Conservation (phyloP, 108 stramenopile genomes). For the Cyclotella choctawhatcheeana region DNA sequence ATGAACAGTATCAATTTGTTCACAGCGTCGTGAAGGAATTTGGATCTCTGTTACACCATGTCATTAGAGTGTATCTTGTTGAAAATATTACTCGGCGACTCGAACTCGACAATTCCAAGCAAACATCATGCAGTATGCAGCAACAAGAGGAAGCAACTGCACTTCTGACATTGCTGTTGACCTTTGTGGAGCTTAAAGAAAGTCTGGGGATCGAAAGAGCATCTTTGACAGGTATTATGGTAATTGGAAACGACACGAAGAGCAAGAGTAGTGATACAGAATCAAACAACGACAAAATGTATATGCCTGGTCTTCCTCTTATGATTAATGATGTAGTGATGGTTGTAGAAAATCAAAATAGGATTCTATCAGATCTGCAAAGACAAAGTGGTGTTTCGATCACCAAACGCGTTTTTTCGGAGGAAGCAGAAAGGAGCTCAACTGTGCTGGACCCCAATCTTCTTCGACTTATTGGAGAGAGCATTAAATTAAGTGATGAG, state of each 20-base stretch:
- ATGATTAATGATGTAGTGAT: slow-evolving; percentile 70
- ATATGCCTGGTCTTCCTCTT: slow-evolving; percentile 7
- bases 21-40: too few relatives aligned
- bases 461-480: slow-evolving; percentile 39
- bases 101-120: too few relatives aligned
- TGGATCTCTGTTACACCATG: too few relatives aligned
- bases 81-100: too few relatives aligned
- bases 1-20: too few relatives aligned
- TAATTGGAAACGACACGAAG: slow-evolving; percentile 17
- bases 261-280: slow-evolving; percentile 1
- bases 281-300: slow-evolving; percentile 11
- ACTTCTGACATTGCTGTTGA: slow-evolving; percentile 52
- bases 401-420: too few relatives aligned
- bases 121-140: background rate
- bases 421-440: too few relatives aligned
- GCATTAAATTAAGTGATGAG: slow-evolving; percentile 38
- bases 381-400: slow-evolving; percentile 32
- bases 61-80: too few relatives aligned
- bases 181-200: slow-evolving; percentile 73
- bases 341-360: slow-evolving; percentile 73
- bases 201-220: slow-evolving; percentile 75
- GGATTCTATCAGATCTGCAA: slow-evolving; percentile 48
- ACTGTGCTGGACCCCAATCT: slow-evolving; percentile 30
- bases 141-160: slow-evolving; percentile 22
- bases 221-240: slow-evolving; percentile 55